These are phyloP conservation scores for Umbellularia californica DNA, from an alignment of 164 flowering plant species.

Conservation along the genomic window DNA sequence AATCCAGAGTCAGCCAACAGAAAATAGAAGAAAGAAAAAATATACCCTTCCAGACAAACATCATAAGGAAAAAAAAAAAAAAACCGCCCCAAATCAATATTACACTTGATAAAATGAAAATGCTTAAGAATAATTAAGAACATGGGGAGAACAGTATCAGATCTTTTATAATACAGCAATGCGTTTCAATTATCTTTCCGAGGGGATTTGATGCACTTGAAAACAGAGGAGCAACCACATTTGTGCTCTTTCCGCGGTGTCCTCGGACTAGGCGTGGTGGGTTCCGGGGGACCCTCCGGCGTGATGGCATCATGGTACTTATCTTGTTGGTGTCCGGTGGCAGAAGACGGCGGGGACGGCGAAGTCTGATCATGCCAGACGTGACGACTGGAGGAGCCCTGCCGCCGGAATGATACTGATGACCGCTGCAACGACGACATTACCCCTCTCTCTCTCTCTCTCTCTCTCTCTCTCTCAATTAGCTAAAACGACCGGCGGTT, in stretches of 20 bases:
- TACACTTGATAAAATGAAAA: too few relatives aligned
- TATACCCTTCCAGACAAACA: too few relatives aligned
- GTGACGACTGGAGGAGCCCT: conserved; percentile 65
- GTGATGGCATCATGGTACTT: background rate
- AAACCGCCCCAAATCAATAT: too few relatives aligned
- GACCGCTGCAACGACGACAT: conserved; percentile 67
- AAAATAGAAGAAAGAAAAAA: too few relatives aligned
- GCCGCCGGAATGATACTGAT: conserved; percentile 58
- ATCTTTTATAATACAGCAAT: too few relatives aligned
- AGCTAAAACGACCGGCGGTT: background rate
- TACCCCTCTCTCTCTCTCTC: background rate
- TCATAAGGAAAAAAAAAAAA: too few relatives aligned
- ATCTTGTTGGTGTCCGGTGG: background rate
- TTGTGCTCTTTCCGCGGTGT: background rate
- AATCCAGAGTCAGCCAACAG: too few relatives aligned
- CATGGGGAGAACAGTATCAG: too few relatives aligned
- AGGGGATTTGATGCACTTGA: background rate
- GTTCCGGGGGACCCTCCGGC: background rate
- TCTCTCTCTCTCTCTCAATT: background rate
- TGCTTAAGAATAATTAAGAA: too few relatives aligned
- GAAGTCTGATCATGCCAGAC: conserved; percentile 65
- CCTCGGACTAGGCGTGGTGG: background rate
- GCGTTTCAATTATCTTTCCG: too few relatives aligned
- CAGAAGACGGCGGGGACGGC: background rate
- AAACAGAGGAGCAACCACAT: conserved; percentile 2